Percentiles rank a stretch among this genome's conserved stretches.
These are phyloP conservation scores for Pisolithus albus DNA, from an alignment of 768 basidiomycete species.

Conservation along the genomic window DNA sequence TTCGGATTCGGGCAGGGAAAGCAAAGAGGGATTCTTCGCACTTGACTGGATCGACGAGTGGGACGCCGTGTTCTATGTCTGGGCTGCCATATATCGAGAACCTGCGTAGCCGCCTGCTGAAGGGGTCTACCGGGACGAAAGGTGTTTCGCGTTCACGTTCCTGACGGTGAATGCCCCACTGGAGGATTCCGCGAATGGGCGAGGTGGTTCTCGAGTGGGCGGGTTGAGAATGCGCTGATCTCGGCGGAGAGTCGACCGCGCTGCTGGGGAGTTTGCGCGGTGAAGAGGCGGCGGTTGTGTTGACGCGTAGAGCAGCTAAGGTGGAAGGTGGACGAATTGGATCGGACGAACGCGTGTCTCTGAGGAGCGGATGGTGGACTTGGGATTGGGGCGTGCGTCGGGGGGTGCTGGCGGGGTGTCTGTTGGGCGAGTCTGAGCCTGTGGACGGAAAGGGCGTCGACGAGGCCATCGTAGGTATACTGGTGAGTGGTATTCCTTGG, in stretches of 20 bases:
- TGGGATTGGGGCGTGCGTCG: too few relatives aligned
- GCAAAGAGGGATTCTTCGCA: constrained; percentile 17
- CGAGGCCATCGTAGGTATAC: too few relatives aligned
- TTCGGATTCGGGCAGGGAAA: constrained; percentile 5
- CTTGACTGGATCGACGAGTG: constrained; percentile 9
- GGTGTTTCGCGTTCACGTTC: constrained; percentile 44
- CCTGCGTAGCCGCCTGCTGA: constrained; percentile 25
- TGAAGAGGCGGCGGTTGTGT: not conserved
- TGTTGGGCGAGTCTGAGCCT: too few relatives aligned
- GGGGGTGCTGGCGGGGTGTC: too few relatives aligned
- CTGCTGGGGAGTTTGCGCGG: constrained; percentile 8
- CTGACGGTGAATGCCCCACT: constrained; percentile 44
- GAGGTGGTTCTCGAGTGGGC: constrained; percentile 41
- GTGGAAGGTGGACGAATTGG: not conserved
- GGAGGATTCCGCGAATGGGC: constrained; percentile 53
- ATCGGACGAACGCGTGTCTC: constrained; percentile 9
- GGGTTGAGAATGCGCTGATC: constrained; percentile 39
- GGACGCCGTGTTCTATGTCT: constrained; percentile 11
- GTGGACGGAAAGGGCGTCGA: too few relatives aligned
- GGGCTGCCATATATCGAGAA: constrained; percentile 15
- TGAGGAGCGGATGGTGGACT: not conserved
- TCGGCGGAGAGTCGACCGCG: constrained; percentile 2
- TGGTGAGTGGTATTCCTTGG: too few relatives aligned
- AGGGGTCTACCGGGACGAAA: constrained; percentile 53
- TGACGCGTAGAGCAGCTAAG: constrained; percentile 8